Evolutionary conservation across 225 moss, liverwort and hornwort genomes (phyloP).

Genomic region (Marchantia polymorpha): DNA sequence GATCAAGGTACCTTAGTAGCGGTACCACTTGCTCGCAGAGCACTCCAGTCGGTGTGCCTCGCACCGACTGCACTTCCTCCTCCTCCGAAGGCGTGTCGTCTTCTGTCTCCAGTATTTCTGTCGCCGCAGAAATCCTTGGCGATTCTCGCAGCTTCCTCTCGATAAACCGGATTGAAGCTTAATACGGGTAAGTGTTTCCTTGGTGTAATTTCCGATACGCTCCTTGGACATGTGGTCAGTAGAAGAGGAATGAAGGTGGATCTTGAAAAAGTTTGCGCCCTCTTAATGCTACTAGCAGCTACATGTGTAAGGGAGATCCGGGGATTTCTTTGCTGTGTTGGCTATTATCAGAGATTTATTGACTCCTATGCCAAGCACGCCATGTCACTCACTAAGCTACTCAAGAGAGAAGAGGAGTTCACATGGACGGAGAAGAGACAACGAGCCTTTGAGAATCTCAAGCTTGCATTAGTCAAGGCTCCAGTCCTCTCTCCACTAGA

Average conservation of each 20-base stretch:
- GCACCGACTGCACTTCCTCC: too few species aligned
- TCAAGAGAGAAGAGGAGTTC: neutral
- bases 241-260: neutral
- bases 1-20: too few species aligned
- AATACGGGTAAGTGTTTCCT: neutral
- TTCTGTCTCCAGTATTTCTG: too few species aligned
- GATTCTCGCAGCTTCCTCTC: too few species aligned
- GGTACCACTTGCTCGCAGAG: too few species aligned
- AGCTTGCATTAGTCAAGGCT: neutral
- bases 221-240: neutral
- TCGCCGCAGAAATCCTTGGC: too few species aligned
- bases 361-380: neutral
- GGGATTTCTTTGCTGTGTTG: neutral
- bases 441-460: neutral
- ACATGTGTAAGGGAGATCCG: neutral
- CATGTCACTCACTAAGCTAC: neutral
- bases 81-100: too few species aligned
- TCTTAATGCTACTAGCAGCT: neutral
- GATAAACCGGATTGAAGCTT: too few species aligned
- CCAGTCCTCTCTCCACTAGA: neutral
- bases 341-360: neutral
- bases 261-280: neutral
- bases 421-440: neutral
- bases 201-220: neutral
- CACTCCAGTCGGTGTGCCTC: too few species aligned